Evolutionary conservation across 164 flowering plant genomes (phyloP).

Genomic region (Cinnamomum micranthum): DNA sequence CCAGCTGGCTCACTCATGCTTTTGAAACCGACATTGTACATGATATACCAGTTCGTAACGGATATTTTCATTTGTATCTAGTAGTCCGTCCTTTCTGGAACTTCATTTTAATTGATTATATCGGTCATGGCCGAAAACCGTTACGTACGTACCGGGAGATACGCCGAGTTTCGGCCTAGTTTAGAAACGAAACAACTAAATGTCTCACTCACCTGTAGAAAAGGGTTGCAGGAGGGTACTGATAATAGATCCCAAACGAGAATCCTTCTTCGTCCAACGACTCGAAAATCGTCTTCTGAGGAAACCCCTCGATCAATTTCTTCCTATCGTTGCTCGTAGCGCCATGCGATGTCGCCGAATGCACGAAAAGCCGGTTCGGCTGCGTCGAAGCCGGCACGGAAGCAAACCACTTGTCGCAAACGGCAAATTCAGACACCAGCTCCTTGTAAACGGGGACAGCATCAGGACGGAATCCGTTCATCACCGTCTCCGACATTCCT

Average conservation of each 20-base stretch:
- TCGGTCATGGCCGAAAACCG: no score
- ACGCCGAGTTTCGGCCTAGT: no score
- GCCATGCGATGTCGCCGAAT: slow-evolving; percentile 80
- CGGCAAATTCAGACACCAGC: slow-evolving; percentile 56
- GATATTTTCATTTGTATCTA: no score
- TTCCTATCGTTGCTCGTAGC: slow-evolving; percentile 43
- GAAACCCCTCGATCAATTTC: slow-evolving; percentile 48
- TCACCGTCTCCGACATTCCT: slow-evolving; percentile 54
- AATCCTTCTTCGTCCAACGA: slow-evolving; percentile 61
- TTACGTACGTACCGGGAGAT: no score
- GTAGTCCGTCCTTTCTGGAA: no score
- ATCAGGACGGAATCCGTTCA: slow-evolving; percentile 76
- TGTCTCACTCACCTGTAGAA: slow-evolving; percentile 44
- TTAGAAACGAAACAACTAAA: no score
- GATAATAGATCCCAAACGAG: slow-evolving; percentile 70
- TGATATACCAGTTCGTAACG: no score
- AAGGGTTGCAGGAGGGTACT: slow-evolving; percentile 56
- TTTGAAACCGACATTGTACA: no score
- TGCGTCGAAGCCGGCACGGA: slow-evolving; percentile 72
- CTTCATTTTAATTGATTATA: no score
- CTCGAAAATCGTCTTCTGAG: slow-evolving; percentile 83
- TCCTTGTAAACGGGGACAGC: slow-evolving; percentile 56
- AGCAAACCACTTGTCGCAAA: slow-evolving; percentile 85
- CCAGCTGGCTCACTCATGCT: no score
- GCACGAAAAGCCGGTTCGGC: slow-evolving; percentile 73